These are phyloP conservation scores for Boletus barrowsii DNA, from an alignment of 768 basidiomycete genomes.

Conservation along the genomic window DNA sequence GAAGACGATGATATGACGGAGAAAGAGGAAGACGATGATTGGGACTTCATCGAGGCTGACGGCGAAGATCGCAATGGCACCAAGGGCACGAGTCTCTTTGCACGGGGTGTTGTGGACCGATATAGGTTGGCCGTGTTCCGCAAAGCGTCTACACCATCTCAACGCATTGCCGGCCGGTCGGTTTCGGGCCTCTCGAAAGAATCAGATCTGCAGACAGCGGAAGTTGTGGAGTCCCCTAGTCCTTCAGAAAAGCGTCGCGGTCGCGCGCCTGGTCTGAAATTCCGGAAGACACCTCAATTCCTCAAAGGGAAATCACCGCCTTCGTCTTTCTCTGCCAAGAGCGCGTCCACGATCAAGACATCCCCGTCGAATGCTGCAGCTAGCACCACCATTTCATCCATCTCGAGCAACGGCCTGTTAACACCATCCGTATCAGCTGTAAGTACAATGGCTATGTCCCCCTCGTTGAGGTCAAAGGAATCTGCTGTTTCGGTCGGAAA, in stretches of 20 bases:
- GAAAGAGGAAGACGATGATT: constrained; percentile 72
- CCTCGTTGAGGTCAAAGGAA: constrained; percentile 78
- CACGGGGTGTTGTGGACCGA: constrained; percentile 87
- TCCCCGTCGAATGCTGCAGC: constrained; percentile 42
- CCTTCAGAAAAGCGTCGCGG: constrained; percentile 61
- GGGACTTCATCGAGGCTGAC: constrained; percentile 86
- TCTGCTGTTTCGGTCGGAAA: constrained; percentile 72
- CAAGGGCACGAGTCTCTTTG: constrained; percentile 78
- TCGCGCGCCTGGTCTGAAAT: constrained; percentile 62
- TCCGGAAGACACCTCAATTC: constrained; percentile 75
- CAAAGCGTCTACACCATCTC: constrained; percentile 67
- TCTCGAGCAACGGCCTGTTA: constrained; percentile 49
- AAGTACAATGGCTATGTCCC: constrained; percentile 45
- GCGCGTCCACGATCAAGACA: constrained; percentile 32
- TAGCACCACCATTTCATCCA: constrained; percentile 34
- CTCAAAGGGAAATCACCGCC: constrained; percentile 66
- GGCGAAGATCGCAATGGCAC: constrained; percentile 83
- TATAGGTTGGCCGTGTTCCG: constrained; percentile 85
- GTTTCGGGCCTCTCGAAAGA: constrained; percentile 59
- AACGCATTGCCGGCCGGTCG: constrained; percentile 43
- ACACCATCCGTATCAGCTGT: constrained; percentile 62
- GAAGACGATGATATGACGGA: constrained; percentile 42
- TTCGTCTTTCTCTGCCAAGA: constrained; percentile 36
- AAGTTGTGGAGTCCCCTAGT: constrained; percentile 42
- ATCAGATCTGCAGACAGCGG: constrained; percentile 42